Conservation (phyloP, 1,139 yeast genomes). For the Protomyces lactucae-debilis region DNA sequence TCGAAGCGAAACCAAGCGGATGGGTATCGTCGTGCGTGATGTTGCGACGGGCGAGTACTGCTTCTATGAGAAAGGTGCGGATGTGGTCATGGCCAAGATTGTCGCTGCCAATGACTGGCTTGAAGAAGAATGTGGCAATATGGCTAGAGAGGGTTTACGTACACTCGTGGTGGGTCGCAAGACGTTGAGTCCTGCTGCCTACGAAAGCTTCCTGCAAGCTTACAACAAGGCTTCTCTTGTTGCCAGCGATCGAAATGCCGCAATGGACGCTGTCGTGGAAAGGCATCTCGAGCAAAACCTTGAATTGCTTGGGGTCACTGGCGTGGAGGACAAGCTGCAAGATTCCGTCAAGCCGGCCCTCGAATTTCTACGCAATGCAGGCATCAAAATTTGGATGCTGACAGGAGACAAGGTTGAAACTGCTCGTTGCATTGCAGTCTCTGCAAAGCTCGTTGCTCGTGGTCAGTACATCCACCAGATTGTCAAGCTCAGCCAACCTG, state of each 20-base stretch:
- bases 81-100: conserved; percentile 83
- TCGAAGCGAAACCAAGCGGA: conserved; percentile 89
- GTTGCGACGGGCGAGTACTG: conserved; percentile 60
- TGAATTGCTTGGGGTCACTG: conserved; percentile 86
- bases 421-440: conserved; percentile 91
- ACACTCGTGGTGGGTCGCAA: conserved; percentile 89
- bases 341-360: conserved; percentile 85
- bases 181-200: conserved; percentile 51
- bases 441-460: conserved; percentile 83
- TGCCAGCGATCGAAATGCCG: conserved; percentile 71
- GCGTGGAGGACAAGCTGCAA: conserved; percentile 95
- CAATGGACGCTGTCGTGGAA: conserved; percentile 62
- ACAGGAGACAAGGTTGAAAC: conserved; percentile 99
- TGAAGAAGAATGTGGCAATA: conserved; percentile 93
- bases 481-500: conserved; percentile 52
- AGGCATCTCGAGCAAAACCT: conserved; percentile 74
- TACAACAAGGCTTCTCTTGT: conserved; percentile 70
- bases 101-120: conserved; percentile 90
- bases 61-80: conserved; percentile 95
- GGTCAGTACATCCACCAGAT: conserved; percentile 91
- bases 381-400: conserved; percentile 96
- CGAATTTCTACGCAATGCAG: conserved; percentile 90
- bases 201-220: conserved; percentile 57
- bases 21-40: conserved; percentile 84
- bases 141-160: conserved; percentile 97